Evolutionary conservation across 2,329 filamentous ascomycete species (phyloP), one percentile per base, ranked within the genome.

Genomic region (Neonectria ditissima): DNA sequence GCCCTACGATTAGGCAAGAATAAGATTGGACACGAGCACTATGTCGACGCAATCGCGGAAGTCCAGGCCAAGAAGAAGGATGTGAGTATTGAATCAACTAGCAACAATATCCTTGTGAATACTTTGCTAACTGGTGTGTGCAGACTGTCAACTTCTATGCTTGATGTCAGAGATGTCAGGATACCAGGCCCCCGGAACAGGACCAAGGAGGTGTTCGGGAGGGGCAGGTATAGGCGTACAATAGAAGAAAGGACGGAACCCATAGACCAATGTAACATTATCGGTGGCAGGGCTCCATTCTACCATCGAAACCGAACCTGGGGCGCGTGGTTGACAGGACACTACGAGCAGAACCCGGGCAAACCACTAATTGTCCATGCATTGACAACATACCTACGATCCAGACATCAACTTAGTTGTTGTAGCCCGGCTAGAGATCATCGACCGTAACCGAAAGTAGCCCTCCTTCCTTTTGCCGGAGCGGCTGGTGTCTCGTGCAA

Each of bases 21-120:
- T 82, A 97, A 97, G 87, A 96, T 99, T 76, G 92, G 92, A 64
- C 96, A 99, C 79, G 96, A 99, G 84, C 93, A 99, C 81, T 99
- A 98, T 77, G 96, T 99, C 54, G 96, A 99, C 84, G 96, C 96
- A 65, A 98, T 99, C 79, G 88, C 94, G 39, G 96, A 99, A 82
- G 96, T 99, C 73, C 93, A 94, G 80, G 90, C 91, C 67, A 91
- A 97, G 90, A 97, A 97, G 91, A 97, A 97, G 88, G 93, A 97
- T 68, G 86, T 88, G 74, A 83, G 86, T 84, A 51, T 20, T 53
- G 5, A 4, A 16, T 16, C n/a, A 1, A 61, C 14, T 22, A 2
- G 10, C n/a, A 20, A 5, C 20, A 20, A 5, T 18, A 2, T 52
- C 7, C 6, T 18, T 24, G 16, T 2, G 18, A 37, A 9, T 5